phyloP scores from a whole-genome alignment of 148 eudicot species.

The Fagopyrum tataricum region DNA sequence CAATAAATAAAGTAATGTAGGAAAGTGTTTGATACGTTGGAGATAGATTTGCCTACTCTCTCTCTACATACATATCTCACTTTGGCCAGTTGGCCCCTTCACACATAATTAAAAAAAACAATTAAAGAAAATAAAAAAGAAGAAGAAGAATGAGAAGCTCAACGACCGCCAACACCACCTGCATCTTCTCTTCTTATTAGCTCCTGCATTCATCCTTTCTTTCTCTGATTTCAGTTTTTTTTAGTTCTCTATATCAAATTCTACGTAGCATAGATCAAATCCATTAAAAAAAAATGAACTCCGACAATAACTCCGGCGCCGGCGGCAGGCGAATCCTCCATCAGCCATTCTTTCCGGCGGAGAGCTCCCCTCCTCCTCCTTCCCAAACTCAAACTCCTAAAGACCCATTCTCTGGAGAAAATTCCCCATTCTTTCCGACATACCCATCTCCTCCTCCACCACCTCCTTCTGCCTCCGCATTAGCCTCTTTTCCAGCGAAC shows the following conservation, averaged over 20 bases:
- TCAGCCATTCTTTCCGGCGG: slow-evolving; percentile 66
- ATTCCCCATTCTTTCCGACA: slow-evolving; percentile 55
- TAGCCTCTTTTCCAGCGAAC: slow-evolving; percentile 79
- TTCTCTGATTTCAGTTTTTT: neutral
- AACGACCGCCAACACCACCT: neutral
- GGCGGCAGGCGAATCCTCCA: slow-evolving; percentile 55
- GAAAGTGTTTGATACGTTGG: slow-evolving; percentile 6
- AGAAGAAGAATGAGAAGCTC: slow-evolving; percentile 10
- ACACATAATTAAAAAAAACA: neutral
- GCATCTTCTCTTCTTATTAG: neutral
- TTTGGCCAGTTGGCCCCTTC: neutral
- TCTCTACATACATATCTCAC: slow-evolving; percentile 7
- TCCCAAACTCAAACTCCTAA: slow-evolving; percentile 26
- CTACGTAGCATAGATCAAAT: neutral
- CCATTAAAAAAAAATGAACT: neutral
- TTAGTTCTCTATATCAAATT: neutral
- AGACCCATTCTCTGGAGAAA: slow-evolving; percentile 33
- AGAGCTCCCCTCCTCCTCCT: slow-evolving; percentile 33
- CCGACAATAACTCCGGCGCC: neutral
- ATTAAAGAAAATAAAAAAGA: neutral
- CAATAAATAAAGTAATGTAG: neutral
- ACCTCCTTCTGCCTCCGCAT: slow-evolving; percentile 16
- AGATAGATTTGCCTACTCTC: neutral
- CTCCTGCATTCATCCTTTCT: neutral
- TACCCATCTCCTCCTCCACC: slow-evolving; percentile 51